Base-by-base conservation (phyloP, 371 early-diverging fungal genomes). In the Apophysomyces variabilis region DNA sequence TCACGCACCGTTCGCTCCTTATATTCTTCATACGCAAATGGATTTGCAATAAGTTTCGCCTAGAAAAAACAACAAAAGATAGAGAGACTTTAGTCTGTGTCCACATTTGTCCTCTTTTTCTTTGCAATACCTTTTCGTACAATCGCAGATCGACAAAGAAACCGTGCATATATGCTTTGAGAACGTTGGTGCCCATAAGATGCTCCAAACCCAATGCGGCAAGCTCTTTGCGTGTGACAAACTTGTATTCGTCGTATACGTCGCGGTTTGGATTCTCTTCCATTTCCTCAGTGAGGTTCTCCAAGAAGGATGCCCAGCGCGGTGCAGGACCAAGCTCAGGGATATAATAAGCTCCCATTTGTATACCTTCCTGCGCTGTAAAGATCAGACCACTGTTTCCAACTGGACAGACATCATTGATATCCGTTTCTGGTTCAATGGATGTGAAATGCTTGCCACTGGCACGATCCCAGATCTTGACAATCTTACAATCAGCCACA, bases 91-190 rank as follows among this genome's bases (percentile, higher is more conserved):
- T n/a, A 9, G 18, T 13, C 26, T 32, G 5, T 32, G 13, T 12
- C 14, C 26, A 14, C 8, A 41, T 3, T 41, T 26, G 3, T 26
- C 1, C 32, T 3, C 13, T n/a, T 16, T 7, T 43, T 26, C 18
- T 47, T 21, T n/a, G 13, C 1, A 12, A 38, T 58, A 73, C 85
- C 79, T 96, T 93, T 76, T 97, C 95, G 72, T 99, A 98, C 66
- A 99, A 77, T 26, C 96, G 91, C 70, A 95, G 81, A 72, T 98
- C 96, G 66, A 99, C 87, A 75, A 98, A 97, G 92, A 93, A 99
- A 66, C 99, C 99, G 77, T 99, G 99, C 98, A 99, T 98, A 70
- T 99, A 99, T 0, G 98, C 95, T 72, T 93, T 95, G 75, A 98
- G 87, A 5, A 96, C 88, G 66, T 93, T 90, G 66, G 97, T 94